These are phyloP conservation scores for Cryptosporidium bovis DNA, from an alignment of 169 alveolate genomes.

Conservation along the genomic window DNA sequence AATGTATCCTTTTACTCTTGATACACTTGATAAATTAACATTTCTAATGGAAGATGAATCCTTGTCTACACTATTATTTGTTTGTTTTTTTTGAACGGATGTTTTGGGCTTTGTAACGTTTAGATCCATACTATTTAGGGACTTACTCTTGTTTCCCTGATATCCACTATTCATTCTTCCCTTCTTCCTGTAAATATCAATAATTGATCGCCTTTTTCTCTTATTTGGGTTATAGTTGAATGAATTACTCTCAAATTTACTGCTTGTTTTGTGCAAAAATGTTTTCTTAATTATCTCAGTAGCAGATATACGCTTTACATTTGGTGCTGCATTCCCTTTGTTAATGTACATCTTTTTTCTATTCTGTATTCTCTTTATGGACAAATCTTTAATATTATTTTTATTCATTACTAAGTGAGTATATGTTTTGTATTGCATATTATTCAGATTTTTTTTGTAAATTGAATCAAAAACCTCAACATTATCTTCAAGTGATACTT, in stretches of 20 bases:
- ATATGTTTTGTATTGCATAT: no score
- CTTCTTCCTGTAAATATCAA: slow-evolving; percentile 10
- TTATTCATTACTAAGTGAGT: background rate
- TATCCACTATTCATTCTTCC: slow-evolving; percentile 16
- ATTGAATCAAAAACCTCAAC: slow-evolving; percentile 29
- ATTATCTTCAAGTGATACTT: slow-evolving; percentile 18
- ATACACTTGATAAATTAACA: slow-evolving; percentile 14
- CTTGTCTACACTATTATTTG: slow-evolving; percentile 42
- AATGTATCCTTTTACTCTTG: slow-evolving; percentile 75
- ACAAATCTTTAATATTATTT: background rate
- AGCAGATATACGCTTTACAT: slow-evolving; percentile 53
- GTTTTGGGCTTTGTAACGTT: slow-evolving; percentile 3
- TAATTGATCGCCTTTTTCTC: slow-evolving; percentile 17
- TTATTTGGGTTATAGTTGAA: slow-evolving; percentile 7
- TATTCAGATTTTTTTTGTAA: slow-evolving; percentile 21
- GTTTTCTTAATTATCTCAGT: slow-evolving; percentile 50
- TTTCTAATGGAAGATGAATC: slow-evolving; percentile 11
- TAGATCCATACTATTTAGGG: background rate
- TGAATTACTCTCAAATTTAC: slow-evolving; percentile 4
- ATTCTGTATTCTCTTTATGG: slow-evolving; percentile 19
- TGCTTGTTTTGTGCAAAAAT: slow-evolving; percentile 23
- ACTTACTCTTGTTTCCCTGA: slow-evolving; percentile 66
- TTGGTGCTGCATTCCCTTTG: slow-evolving; percentile 70
- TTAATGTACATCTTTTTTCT: slow-evolving; percentile 68
- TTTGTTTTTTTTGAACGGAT: slow-evolving; percentile 11